Percentiles rank a stretch among this genome's conserved stretches.
Evolutionary conservation across 2,329 filamentous ascomycete genomes (phyloP).

Genomic region (Endoconidiophora laricicola): DNA sequence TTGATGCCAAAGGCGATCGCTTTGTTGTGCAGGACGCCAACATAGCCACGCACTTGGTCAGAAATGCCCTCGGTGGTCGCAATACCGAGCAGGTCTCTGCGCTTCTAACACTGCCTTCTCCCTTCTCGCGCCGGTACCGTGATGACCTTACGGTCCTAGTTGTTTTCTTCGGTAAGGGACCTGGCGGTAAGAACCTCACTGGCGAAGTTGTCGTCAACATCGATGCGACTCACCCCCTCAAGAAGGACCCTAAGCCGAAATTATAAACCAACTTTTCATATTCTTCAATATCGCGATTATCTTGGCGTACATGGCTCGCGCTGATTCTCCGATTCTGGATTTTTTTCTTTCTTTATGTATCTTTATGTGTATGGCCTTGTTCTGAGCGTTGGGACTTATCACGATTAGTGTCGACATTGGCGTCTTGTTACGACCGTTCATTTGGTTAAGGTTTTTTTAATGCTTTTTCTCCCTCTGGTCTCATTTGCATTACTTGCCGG

Average conservation of each 20-base stretch:
- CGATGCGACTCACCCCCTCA: slow-evolving; percentile 48
- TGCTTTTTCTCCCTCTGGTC: no score
- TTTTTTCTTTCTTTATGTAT: no score
- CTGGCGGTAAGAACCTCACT: slow-evolving; percentile 39
- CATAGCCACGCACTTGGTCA: slow-evolving; percentile 83
- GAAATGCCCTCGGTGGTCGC: slow-evolving; percentile 85
- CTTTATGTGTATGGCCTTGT: no score
- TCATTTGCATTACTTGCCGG: no score
- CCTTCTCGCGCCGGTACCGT: slow-evolving; percentile 79
- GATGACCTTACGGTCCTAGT: slow-evolving; percentile 96
- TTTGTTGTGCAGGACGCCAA: slow-evolving; percentile 94
- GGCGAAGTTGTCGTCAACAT: slow-evolving; percentile 71
- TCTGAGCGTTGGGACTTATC: no score
- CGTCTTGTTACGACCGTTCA: no score
- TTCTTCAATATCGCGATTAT: no score
- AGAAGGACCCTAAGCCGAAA: slow-evolving; percentile 23
- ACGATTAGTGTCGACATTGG: no score
- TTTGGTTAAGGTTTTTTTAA: no score
- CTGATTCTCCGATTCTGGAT: no score
- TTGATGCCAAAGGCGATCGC: slow-evolving; percentile 55
- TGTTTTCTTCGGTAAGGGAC: slow-evolving; percentile 77
- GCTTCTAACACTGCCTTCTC: slow-evolving; percentile 75
- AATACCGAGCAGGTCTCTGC: slow-evolving; percentile 90
- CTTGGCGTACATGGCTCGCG: no score
- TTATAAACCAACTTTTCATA: slow-evolving; percentile 18